Percentiles rank a stretch among this genome's conserved stretches.
Evolutionary conservation across 2,329 filamentous ascomycete genomes (phyloP).

Genomic region (Arthroderma uncinatum): DNA sequence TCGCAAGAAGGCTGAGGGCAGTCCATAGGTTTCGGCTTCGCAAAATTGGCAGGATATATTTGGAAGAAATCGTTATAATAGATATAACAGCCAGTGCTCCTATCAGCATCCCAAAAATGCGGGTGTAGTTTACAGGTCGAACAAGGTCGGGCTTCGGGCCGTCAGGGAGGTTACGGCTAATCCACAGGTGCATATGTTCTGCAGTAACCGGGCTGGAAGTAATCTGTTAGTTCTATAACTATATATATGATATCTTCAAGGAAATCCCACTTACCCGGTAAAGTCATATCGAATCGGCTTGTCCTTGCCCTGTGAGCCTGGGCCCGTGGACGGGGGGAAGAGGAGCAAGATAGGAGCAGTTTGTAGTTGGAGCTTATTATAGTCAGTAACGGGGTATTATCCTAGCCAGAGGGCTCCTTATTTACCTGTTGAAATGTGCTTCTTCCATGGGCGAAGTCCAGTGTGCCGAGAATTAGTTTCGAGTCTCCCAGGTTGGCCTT

Average conservation of each 20-base stretch:
- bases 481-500: constrained; percentile 52
- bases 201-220: constrained; percentile 55
- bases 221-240: background rate
- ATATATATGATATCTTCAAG: background rate
- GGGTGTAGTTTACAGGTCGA: constrained; percentile 78
- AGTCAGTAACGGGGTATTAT: background rate
- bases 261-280: constrained; percentile 50
- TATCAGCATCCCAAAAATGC: constrained; percentile 57
- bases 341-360: constrained; percentile 83
- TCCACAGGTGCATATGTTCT: constrained; percentile 67
- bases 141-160: constrained; percentile 65
- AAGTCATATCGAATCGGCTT: constrained; percentile 79
- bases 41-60: constrained; percentile 68
- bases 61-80: constrained; percentile 57
- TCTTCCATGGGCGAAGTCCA: constrained; percentile 81
- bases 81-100: constrained; percentile 60
- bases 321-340: constrained; percentile 60
- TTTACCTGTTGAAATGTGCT: constrained; percentile 73
- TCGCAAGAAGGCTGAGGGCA: constrained; percentile 72
- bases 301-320: constrained; percentile 55
- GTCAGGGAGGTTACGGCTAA: constrained; percentile 65
- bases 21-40: constrained; percentile 94
- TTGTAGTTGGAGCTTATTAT: constrained; percentile 68
- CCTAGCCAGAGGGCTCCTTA: background rate
- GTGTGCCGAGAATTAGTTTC: constrained; percentile 62